These are phyloP conservation scores for Blattamonas nauphoetae DNA, from an alignment of 78 protist species.

Conservation along the genomic window DNA sequence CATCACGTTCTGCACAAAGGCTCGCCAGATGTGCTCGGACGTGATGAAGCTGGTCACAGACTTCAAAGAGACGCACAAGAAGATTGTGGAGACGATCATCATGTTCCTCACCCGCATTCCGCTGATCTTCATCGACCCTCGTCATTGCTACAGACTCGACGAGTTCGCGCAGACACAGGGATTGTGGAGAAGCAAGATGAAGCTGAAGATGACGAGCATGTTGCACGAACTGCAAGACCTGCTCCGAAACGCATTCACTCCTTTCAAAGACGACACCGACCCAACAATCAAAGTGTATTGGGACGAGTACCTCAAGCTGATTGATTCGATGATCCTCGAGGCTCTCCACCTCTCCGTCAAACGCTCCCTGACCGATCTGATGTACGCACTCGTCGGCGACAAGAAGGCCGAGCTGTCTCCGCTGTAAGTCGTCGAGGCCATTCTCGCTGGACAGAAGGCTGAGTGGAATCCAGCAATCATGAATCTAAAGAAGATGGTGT, in stretches of 20 bases:
- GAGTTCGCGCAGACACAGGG: conserved; percentile 39
- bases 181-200: background rate
- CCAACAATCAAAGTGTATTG: conserved; percentile 47
- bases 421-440: conserved; percentile 2
- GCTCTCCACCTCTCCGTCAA: conserved; percentile 40
- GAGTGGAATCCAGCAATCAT: background rate
- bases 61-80: conserved; percentile 23
- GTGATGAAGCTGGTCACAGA: conserved; percentile 9
- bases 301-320: conserved; percentile 23
- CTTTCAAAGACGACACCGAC: conserved; percentile 27
- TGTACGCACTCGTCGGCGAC: conserved; percentile 18
- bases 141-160: conserved; percentile 42
- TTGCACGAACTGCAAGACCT: conserved; percentile 8
- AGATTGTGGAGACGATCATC: conserved; percentile 1
- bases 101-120: conserved; percentile 11
- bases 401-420: conserved; percentile 14
- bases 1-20: background rate
- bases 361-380: conserved; percentile 26
- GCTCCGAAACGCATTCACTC: background rate
- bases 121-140: conserved; percentile 32
- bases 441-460: background rate
- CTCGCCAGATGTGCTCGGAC: background rate
- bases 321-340: conserved; percentile 47
- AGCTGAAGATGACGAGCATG: background rate
- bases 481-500: background rate